Evolutionary conservation across 768 basidiomycete species (phyloP).

Genomic region (Mycena amicta): DNA sequence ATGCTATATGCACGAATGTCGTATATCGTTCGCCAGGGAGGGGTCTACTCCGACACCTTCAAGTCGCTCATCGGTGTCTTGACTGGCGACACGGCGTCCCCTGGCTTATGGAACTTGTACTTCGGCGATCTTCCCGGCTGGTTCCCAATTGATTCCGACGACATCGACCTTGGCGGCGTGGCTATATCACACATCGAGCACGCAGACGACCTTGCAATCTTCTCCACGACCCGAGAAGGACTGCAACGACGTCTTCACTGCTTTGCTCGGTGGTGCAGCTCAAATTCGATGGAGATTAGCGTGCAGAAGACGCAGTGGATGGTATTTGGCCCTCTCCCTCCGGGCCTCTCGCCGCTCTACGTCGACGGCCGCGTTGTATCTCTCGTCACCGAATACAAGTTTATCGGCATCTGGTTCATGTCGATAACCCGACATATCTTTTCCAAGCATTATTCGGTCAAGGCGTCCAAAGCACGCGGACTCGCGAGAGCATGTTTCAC

Average conservation of each 20-base stretch:
- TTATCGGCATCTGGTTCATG: too few species aligned
- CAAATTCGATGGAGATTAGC: not conserved
- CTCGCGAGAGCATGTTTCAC: too few species aligned
- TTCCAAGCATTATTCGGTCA: too few species aligned
- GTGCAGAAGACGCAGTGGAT: not conserved
- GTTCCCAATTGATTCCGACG: constrained; percentile 12
- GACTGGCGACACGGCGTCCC: constrained; percentile 31
- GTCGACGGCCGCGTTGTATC: too few species aligned
- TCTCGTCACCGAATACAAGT: too few species aligned
- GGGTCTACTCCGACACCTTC: constrained; percentile 16
- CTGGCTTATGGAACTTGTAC: constrained; percentile 28
- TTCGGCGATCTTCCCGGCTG: constrained; percentile 25
- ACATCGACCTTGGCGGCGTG: constrained; percentile 15
- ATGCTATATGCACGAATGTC: constrained; percentile 24
- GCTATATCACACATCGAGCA: constrained; percentile 25
- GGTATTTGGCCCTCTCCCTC: not conserved
- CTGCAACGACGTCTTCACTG: not conserved
- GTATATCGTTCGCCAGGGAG: constrained; percentile 15
- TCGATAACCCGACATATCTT: too few species aligned
- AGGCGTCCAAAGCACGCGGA: too few species aligned
- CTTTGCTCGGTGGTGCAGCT: not conserved
- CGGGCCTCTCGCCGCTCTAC: not conserved
- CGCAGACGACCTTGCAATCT: constrained; percentile 28
- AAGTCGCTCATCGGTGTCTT: constrained; percentile 25
- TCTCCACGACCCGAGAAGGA: constrained; percentile 4